Conservation (phyloP, 371 early-diverging fungal genomes). For the Mortierella sp. region DNA sequence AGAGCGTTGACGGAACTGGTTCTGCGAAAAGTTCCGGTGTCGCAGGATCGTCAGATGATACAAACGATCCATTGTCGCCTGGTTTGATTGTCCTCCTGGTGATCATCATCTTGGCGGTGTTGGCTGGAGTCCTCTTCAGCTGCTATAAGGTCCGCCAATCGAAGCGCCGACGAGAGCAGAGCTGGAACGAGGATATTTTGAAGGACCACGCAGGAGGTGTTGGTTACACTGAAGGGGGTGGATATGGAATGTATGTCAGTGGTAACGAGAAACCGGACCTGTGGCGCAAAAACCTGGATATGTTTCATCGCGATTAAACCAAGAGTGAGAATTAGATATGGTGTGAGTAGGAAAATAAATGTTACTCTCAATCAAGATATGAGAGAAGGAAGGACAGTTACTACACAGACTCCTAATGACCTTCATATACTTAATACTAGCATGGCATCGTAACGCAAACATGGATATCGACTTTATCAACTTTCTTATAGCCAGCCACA, state of each 20-base stretch:
- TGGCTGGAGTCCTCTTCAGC: constrained; percentile 26
- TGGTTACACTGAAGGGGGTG: constrained; percentile 33
- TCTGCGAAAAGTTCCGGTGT: too few relatives aligned
- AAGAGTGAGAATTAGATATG: not conserved
- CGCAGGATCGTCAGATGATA: too few relatives aligned
- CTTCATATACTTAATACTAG: too few relatives aligned
- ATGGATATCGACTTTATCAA: too few relatives aligned
- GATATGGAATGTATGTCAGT: constrained; percentile 41
- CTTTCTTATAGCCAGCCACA: too few relatives aligned
- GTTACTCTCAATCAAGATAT: too few relatives aligned
- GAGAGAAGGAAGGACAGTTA: too few relatives aligned
- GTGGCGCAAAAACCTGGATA: constrained; percentile 40
- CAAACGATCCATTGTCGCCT: constrained; percentile 19
- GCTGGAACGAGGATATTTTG: constrained; percentile 39
- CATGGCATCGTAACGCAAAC: too few relatives aligned
- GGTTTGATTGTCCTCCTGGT: constrained; percentile 33
- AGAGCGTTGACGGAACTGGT: not conserved
- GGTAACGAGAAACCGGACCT: constrained; percentile 30
- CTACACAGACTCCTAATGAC: too few relatives aligned
- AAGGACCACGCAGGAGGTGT: constrained; percentile 40
- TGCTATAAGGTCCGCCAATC: constrained; percentile 41
- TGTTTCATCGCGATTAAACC: constrained; percentile 40
- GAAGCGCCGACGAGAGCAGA: constrained; percentile 26
- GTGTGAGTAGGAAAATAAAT: not conserved
- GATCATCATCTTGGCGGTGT: constrained; percentile 12